phyloP scores from a whole-genome alignment of 345 rosid genomes.

The Sapria himalayana region DNA sequence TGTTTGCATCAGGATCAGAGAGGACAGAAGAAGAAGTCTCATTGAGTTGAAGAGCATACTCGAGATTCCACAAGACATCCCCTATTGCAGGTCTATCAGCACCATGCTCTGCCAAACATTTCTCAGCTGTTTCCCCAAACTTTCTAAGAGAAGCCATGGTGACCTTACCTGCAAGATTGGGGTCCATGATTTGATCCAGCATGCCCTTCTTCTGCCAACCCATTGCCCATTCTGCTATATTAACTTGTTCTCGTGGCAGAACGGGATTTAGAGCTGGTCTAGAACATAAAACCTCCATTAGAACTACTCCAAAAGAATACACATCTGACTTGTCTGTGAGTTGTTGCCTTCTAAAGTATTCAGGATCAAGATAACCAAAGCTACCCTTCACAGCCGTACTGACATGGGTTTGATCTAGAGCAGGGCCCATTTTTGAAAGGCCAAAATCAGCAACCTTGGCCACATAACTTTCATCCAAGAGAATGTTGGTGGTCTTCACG shows the following conservation, averaged over 20 bases:
- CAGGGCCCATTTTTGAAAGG: constrained; percentile 84
- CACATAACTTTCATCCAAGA: constrained; percentile 73
- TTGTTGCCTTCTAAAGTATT: constrained; percentile 94
- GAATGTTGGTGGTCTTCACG: constrained; percentile 92
- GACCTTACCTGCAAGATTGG: constrained; percentile 63
- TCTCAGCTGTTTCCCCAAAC: constrained; percentile 94
- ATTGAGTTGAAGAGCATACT: constrained; percentile 83
- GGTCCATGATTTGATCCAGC: constrained; percentile 91
- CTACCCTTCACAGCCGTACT: constrained; percentile 99
- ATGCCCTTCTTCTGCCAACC: constrained; percentile 87
- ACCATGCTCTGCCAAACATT: constrained; percentile 84
- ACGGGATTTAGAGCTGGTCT: constrained; percentile 95
- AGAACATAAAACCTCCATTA: constrained; percentile 92
- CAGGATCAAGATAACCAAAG: constrained; percentile 95
- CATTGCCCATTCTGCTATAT: constrained; percentile 99
- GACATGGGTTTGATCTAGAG: constrained; percentile 87
- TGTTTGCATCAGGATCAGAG: constrained; percentile 84
- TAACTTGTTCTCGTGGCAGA: constrained; percentile 90
- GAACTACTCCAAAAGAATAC: constrained; percentile 90
- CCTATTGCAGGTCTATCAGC: constrained; percentile 96
- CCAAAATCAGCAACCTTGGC: constrained; percentile 99
- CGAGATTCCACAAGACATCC: constrained; percentile 93
- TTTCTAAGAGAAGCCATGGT: constrained; percentile 82
- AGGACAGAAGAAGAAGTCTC: constrained; percentile 82
- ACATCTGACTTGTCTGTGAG: constrained; percentile 93